Evolutionary conservation across 1,284 basidiomycete species (phyloP), one percentile per base, ranked within the genome.

Genomic region (Testicularia cyperi): DNA sequence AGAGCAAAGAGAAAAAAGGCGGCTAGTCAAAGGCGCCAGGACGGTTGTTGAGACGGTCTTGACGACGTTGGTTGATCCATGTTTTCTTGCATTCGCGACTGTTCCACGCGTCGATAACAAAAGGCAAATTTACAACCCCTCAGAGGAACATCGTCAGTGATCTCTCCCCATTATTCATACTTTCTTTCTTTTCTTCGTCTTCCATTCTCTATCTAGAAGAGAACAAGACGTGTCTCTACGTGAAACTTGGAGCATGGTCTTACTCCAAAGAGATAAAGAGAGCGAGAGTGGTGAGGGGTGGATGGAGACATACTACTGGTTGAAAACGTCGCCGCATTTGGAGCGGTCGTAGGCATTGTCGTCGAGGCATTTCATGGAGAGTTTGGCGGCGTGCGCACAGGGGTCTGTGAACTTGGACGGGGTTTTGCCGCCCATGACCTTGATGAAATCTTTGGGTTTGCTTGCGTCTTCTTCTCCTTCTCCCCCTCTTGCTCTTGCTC

Each of bases 311-410:
- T 44, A 63, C 58, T 75, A 75, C 38, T 73, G 63, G 19, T 57
- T 51, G 24, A 75, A 75, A 4, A 65, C 65, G 7, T 73, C 51
- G 7, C 49, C 38, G 51, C 74, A 75, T 45, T 68, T 62, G 32
- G 37, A 18, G 16, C 71, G 38, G 32, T 75, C 74, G 49, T 73
- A 74, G 5, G 47, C 51, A 20, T 75, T 41, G 15, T 63, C 60
- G 44, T 74, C 72, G 23, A 75, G 53, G 29, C 74, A 75, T 40
- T 67, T 62, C 69, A 75, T 74, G 10, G 56, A 64, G 20, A 67
- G 60, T 38, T 67, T 54, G 19, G 72, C 68, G 0, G 74, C 74
- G n/a, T 68, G 54, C 21, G 62, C 65, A 38, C 74, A 75, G 0
- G 73, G 73, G 33, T 75, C 73, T 12, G 64, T 65, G 34, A 39